A percentile compares a stretch with the other conserved stretches of the same genome.
phyloP scores from a whole-genome alignment of 139 green algal genomes.

The Eudorina sp. region DNA sequence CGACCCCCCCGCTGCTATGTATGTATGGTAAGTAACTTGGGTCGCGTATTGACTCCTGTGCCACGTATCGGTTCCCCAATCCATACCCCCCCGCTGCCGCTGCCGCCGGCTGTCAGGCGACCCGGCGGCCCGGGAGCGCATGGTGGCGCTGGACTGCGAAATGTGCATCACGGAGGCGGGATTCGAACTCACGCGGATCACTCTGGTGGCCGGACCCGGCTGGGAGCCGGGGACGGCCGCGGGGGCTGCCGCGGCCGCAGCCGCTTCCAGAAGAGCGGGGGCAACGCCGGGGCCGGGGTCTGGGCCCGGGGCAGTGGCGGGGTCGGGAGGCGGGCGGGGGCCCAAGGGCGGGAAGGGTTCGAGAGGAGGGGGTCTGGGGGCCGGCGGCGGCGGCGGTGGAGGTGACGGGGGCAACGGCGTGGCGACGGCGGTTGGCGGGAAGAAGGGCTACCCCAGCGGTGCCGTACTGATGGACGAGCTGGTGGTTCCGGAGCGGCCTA shows the following conservation, averaged over 20 bases:
- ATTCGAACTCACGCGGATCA: constrained; percentile 82
- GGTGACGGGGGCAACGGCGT: not conserved
- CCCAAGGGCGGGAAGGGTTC: too few relatives aligned
- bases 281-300: not conserved
- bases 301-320: not conserved
- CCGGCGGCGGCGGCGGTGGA: too few relatives aligned
- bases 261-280: not conserved
- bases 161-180: constrained; percentile 85
- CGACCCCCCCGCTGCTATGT: too few relatives aligned
- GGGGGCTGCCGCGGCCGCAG: not conserved
- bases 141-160: constrained; percentile 91
- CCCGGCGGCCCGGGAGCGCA: constrained; percentile 15
- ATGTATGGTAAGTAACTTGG: too few relatives aligned
- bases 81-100: too few relatives aligned
- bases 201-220: constrained; percentile 70
- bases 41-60: too few relatives aligned
- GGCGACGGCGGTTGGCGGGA: not conserved
- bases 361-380: too few relatives aligned
- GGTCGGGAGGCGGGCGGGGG: not conserved
- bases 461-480: constrained; percentile 86
- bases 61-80: too few relatives aligned
- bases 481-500: constrained; percentile 82
- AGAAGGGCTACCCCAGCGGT: constrained; percentile 1
- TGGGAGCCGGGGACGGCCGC: constrained; percentile 10
- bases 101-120: too few relatives aligned